These are phyloP conservation scores for Pseudogymnoascus sp. DNA, from an alignment of 2,329 filamentous ascomycete genomes.

Conservation along the genomic window DNA sequence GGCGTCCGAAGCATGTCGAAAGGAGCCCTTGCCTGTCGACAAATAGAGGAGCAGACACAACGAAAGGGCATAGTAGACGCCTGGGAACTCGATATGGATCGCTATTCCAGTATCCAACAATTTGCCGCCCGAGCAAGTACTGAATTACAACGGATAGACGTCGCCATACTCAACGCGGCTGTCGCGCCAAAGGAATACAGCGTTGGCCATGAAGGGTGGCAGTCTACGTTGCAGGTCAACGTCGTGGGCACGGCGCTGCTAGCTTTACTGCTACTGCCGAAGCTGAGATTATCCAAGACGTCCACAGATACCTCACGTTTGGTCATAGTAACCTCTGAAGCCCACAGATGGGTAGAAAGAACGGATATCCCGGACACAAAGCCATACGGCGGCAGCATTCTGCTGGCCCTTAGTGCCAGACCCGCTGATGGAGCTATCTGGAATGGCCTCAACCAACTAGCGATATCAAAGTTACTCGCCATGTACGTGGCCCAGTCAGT, in stretches of 20 bases:
- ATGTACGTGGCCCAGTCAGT: background rate
- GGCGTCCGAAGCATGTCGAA: constrained; percentile 32
- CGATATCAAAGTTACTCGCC: background rate
- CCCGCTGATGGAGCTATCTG: background rate
- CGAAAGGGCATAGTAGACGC: constrained; percentile 13
- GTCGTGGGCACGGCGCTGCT: constrained; percentile 18
- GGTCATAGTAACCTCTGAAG: background rate
- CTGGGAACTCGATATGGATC: constrained; percentile 18
- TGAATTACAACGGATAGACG: constrained; percentile 9
- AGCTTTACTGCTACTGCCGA: constrained; percentile 16
- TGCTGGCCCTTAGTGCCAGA: background rate
- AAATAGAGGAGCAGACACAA: constrained; percentile 22
- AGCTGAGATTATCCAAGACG: constrained; percentile 10
- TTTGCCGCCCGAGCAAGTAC: constrained; percentile 9
- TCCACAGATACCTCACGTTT: background rate
- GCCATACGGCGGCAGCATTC: constrained; percentile 2
- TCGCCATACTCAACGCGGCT: constrained; percentile 11
- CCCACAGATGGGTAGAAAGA: background rate
- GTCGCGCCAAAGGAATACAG: background rate
- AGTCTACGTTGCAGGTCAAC: constrained; percentile 20
- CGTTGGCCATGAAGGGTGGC: constrained; percentile 15
- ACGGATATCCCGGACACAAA: background rate
- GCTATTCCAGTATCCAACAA: constrained; percentile 15
- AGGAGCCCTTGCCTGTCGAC: constrained; percentile 27
- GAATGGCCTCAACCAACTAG: background rate